Conservation (phyloP, 2,329 filamentous ascomycete genomes). For the Cryphonectria radicalis region DNA sequence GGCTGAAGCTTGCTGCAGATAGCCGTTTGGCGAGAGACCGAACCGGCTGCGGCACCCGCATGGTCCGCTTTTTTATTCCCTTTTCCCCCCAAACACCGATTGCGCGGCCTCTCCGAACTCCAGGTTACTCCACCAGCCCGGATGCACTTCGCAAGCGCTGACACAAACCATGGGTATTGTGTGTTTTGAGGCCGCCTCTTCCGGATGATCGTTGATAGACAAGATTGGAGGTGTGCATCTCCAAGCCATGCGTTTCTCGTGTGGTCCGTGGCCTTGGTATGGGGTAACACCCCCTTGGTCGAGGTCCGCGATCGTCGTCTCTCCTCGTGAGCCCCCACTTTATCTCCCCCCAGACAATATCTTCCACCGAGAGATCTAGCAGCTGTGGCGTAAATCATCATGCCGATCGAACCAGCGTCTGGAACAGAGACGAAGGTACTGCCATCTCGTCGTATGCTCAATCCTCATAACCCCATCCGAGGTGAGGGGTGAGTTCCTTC, state of each 20-base stretch:
- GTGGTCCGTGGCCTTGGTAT: background rate
- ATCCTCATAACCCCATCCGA: background rate
- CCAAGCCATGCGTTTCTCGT: background rate
- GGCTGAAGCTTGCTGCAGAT: background rate
- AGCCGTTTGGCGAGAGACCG: background rate
- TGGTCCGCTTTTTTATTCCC: background rate
- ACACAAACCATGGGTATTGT: background rate
- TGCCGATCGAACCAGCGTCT: background rate
- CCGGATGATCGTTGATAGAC: background rate
- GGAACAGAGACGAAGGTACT: conserved; percentile 5
- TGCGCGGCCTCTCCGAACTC: conserved; percentile 1
- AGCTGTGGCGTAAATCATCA: background rate
- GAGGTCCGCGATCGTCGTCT: conserved; percentile 5
- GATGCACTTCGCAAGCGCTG: background rate
- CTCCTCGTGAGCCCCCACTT: background rate
- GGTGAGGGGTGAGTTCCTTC: background rate
- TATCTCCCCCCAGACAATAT: background rate
- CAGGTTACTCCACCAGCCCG: background rate
- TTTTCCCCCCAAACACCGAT: background rate
- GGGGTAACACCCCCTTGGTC: background rate
- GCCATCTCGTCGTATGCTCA: background rate
- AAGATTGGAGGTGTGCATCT: background rate
- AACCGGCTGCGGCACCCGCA: background rate
- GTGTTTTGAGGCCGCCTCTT: background rate
- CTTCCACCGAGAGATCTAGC: background rate